phyloP scores from a whole-genome alignment of 768 basidiomycete species.

The Exidia glandulosa region DNA sequence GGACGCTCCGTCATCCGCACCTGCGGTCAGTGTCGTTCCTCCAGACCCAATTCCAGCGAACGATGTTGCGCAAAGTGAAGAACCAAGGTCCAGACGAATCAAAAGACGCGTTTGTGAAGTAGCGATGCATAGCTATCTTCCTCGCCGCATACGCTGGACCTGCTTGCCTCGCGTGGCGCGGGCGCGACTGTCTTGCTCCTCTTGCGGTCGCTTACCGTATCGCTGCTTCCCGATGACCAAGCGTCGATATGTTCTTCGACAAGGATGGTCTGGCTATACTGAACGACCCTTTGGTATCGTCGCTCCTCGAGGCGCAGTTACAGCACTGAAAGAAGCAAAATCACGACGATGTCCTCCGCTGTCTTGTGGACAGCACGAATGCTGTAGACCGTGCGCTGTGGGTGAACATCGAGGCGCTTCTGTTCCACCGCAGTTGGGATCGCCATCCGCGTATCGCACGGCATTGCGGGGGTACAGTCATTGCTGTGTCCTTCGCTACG shows the following conservation, averaged over 20 bases:
- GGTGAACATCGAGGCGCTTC: conserved; percentile 57
- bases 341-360: conserved; percentile 45
- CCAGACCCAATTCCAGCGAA: too few relatives aligned
- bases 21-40: too few relatives aligned
- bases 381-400: conserved; percentile 65
- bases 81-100: conserved; percentile 12
- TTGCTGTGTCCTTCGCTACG: conserved; percentile 52
- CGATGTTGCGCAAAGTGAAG: too few relatives aligned
- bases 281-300: conserved; percentile 53
- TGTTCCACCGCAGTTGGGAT: conserved; percentile 48
- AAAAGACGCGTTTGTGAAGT: conserved; percentile 40
- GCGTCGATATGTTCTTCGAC: conserved; percentile 44
- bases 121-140: conserved; percentile 66
- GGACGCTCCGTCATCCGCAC: too few relatives aligned
- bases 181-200: conserved; percentile 58
- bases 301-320: conserved; percentile 31
- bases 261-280: conserved; percentile 46
- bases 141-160: conserved; percentile 49
- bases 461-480: conserved; percentile 51
- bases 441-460: conserved; percentile 33
- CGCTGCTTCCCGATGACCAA: conserved; percentile 26
- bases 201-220: conserved; percentile 36
- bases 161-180: conserved; percentile 37
- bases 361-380: conserved; percentile 60
- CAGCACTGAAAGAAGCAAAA: conserved; percentile 50